Conservation (phyloP, 129 eudicot genomes). For the Deinandra increscens region DNA sequence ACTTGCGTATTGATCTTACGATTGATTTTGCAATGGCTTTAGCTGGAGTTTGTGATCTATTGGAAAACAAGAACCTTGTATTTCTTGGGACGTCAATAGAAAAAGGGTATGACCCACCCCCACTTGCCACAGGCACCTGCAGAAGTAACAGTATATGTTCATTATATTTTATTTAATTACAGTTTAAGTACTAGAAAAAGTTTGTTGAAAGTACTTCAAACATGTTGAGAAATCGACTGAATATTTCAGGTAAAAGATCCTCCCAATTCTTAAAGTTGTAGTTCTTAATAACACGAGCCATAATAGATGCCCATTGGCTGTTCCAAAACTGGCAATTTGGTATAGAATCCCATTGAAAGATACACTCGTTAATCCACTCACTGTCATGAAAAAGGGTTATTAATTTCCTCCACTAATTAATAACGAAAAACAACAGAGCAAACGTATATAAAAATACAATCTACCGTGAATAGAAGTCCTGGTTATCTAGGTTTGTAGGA, state of each 20-base stretch:
- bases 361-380: constrained; percentile 58
- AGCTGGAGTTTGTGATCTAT: constrained; percentile 73
- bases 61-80: constrained; percentile 84
- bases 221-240: constrained; percentile 78
- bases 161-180: neutral
- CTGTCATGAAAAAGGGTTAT: constrained; percentile 42
- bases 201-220: constrained; percentile 63
- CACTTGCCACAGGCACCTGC: constrained; percentile 98
- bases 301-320: constrained; percentile 94
- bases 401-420: constrained; percentile 9
- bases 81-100: constrained; percentile 89
- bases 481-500: constrained; percentile 78
- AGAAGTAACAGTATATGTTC: constrained; percentile 6
- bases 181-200: neutral
- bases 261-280: constrained; percentile 67
- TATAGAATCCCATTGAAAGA: constrained; percentile 78
- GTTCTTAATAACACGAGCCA: constrained; percentile 91
- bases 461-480: constrained; percentile 83
- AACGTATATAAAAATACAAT: constrained; percentile 17
- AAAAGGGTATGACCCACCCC: constrained; percentile 83
- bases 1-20: constrained; percentile 46
- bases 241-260: constrained; percentile 65
- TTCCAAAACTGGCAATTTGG: constrained; percentile 98
- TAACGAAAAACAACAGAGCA: neutral
- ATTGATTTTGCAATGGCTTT: constrained; percentile 92